phyloP scores from a whole-genome alignment of 2,329 filamentous ascomycete species.

The Whalleya microplaca region DNA sequence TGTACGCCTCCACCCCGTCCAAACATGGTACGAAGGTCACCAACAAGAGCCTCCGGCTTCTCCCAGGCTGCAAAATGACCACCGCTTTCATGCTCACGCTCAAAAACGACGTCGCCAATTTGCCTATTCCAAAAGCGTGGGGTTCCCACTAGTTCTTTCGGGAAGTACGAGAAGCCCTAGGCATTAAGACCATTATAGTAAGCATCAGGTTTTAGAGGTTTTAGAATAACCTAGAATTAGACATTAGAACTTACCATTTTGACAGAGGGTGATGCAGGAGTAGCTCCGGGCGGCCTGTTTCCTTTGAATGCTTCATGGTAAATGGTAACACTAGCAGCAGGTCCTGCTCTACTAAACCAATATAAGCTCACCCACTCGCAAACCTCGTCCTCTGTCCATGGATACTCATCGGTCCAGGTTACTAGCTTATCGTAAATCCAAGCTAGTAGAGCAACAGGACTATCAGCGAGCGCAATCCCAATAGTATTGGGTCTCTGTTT shows the following conservation, averaged over 20 bases:
- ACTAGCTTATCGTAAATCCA: constrained; percentile 40
- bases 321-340: constrained; percentile 15
- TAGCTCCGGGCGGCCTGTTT: neutral
- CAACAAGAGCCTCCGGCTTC: constrained; percentile 11
- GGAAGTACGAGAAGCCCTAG: constrained; percentile 22
- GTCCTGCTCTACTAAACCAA: constrained; percentile 23
- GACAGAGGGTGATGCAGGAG: neutral
- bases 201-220: neutral
- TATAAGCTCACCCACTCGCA: constrained; percentile 23
- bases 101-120: constrained; percentile 23
- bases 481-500: constrained; percentile 34
- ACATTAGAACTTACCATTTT: constrained; percentile 7
- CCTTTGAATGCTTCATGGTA: constrained; percentile 19
- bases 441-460: constrained; percentile 35
- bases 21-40: constrained; percentile 16
- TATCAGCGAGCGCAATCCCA: constrained; percentile 34
- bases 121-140: constrained; percentile 18
- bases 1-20: constrained; percentile 3
- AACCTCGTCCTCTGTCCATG: constrained; percentile 19
- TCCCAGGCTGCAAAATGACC: constrained; percentile 21
- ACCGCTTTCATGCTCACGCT: constrained; percentile 17
- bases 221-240: neutral
- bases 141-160: constrained; percentile 14
- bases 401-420: constrained; percentile 31
- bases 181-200: too few relatives aligned